A percentile compares a stretch with the other conserved stretches of the same genome.
These are phyloP conservation scores for Juglanconis oblonga DNA, from an alignment of 2,329 filamentous ascomycete species.

Conservation along the genomic window DNA sequence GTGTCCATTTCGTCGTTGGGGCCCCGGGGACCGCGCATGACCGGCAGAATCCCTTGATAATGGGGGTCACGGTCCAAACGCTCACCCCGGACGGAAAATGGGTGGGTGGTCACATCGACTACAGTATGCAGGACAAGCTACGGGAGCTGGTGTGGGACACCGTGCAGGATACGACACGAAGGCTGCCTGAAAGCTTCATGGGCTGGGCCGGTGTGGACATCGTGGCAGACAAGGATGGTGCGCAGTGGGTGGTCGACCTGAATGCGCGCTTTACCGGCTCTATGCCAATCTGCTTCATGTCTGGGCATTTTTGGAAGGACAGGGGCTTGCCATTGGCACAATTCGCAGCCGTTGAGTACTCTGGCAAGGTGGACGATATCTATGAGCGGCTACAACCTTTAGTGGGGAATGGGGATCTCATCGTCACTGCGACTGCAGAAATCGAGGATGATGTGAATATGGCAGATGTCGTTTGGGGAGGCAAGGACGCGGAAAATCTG, in stretches of 20 bases:
- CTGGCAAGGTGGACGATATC: conserved; percentile 18
- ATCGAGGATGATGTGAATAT: conserved; percentile 20
- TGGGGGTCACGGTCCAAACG: conserved; percentile 23
- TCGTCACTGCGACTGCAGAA: conserved; percentile 22
- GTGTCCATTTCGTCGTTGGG: conserved; percentile 24
- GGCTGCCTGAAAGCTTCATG: conserved; percentile 20
- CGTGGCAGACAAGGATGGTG: conserved; percentile 18
- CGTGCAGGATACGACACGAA: conserved; percentile 21
- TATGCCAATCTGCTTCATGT: conserved; percentile 25
- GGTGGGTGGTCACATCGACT: conserved; percentile 24
- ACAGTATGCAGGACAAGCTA: conserved; percentile 20
- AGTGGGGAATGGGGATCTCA: conserved; percentile 16
- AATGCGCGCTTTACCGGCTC: conserved; percentile 25
- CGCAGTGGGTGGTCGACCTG: conserved; percentile 24
- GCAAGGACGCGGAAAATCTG: conserved; percentile 16
- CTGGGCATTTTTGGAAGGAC: conserved; percentile 22
- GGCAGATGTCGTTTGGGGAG: conserved; percentile 25
- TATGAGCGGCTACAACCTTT: conserved; percentile 17
- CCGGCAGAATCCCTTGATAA: conserved; percentile 20
- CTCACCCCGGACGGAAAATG: conserved; percentile 22
- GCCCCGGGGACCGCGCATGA: conserved; percentile 17
- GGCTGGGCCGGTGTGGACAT: conserved; percentile 25
- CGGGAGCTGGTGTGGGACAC: conserved; percentile 17
- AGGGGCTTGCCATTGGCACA: conserved; percentile 21
- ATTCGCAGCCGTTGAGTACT: conserved; percentile 22